Evolutionary conservation across 2,329 filamentous ascomycete genomes (phyloP).

Genomic region (Pseudogymnoascus sp.): DNA sequence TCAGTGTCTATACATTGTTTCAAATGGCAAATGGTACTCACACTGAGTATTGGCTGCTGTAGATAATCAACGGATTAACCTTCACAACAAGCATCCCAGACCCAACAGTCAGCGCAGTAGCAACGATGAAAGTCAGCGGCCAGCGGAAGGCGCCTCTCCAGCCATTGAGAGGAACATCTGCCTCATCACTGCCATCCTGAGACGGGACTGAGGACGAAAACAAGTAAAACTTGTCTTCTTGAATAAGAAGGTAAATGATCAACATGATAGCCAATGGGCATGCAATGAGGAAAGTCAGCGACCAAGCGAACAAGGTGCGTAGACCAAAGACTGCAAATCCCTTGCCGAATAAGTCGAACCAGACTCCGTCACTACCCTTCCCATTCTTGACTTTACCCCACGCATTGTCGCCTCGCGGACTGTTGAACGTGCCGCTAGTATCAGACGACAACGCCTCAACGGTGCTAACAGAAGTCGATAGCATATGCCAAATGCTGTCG

Average conservation of each 20-base stretch:
- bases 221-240: constrained; percentile 78
- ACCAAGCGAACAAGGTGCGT: constrained; percentile 80
- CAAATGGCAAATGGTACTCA: constrained; percentile 28
- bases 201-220: constrained; percentile 58
- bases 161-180: constrained; percentile 61
- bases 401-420: constrained; percentile 46
- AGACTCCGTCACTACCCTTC: constrained; percentile 64
- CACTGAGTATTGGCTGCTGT: constrained; percentile 80
- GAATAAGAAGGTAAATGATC: constrained; percentile 61
- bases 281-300: constrained; percentile 72
- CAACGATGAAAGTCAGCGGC: constrained; percentile 64
- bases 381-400: constrained; percentile 60
- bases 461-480: constrained; percentile 73
- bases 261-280: constrained; percentile 66
- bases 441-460: constrained; percentile 64
- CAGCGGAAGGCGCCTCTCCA: constrained; percentile 80
- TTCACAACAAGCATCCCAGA: constrained; percentile 71
- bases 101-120: constrained; percentile 62
- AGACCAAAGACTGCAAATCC: constrained; percentile 72
- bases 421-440: constrained; percentile 58
- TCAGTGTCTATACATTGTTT: constrained; percentile 14
- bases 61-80: constrained; percentile 83
- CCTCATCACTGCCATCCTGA: constrained; percentile 52
- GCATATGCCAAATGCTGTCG: constrained; percentile 83
- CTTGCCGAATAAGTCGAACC: constrained; percentile 87